Evolutionary conservation across 2,329 filamentous ascomycete species (phyloP), one percentile per base, ranked within the genome.

Genomic region (Knoxdaviesia proteae): DNA sequence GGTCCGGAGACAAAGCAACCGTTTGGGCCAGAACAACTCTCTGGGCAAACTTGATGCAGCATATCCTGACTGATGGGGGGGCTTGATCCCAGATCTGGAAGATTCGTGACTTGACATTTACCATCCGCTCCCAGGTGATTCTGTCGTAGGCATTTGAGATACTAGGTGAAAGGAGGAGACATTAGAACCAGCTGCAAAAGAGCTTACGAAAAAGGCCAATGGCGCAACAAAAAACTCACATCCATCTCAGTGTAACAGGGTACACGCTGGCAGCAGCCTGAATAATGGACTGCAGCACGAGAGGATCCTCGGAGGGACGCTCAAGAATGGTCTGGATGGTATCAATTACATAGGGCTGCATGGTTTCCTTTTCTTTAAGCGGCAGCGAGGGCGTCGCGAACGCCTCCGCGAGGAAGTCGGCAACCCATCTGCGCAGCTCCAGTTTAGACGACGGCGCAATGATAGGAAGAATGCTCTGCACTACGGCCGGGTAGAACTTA

Each of bases 31-130:
- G 72, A 38, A 98, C 81, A 38, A 96, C 84, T 48, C 84, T 77
- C 62, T 98, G 88, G 35, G 84, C 80, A 58, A 98, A 98, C 60
- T 98, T 98, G 68, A 96, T 80, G 63, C 90, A 96, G 66, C 86
- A 93, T 57, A 96, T 79, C 52, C 79, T 79, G 48, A 96, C 74
- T 3, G 84, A 80, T 8, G 79, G 69, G 9, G 74, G 64, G 11
- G 83, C 78, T 38, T 67, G 71, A 51, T 94, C 88, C 88, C 92
- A 94, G 53, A 90, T 76, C 46, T 74, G 76, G 46, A 98, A 61
- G 50, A 98, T 90, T 52, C 78, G 81, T 44, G 81, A 75, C 64
- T 98, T 98, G 61, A 96, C 88, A 7, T 77, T 71, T 43, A 75
- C 69, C 74, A 96, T 92, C 49, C 78, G 75, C 55, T 90, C 80